Evolutionary conservation across 176 grass and related monocot genomes (phyloP).

Genomic region (Aegilops tauschii): DNA sequence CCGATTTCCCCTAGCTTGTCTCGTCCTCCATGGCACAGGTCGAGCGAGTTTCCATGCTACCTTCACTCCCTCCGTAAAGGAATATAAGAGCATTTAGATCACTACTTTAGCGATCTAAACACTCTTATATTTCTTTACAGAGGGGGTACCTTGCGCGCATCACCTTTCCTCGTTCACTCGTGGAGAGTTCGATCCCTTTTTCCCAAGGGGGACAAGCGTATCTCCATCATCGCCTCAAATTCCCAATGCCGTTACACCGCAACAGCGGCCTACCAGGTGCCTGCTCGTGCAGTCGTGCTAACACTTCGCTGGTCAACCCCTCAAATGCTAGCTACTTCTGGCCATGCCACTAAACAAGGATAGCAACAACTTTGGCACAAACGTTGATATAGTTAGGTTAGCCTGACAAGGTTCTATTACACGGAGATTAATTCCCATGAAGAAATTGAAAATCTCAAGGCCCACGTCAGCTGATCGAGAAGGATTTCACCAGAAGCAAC

Average conservation of each 20-base stretch:
- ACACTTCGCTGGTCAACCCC: slow-evolving; percentile 17
- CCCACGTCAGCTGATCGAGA: background rate
- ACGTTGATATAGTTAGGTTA: too few relatives aligned
- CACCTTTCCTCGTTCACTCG: too few relatives aligned
- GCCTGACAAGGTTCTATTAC: too few relatives aligned
- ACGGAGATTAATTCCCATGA: background rate
- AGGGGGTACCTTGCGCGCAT: too few relatives aligned
- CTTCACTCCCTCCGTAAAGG: too few relatives aligned
- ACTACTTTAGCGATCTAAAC: too few relatives aligned
- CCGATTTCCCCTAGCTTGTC: background rate
- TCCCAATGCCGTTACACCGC: background rate
- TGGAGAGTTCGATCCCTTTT: background rate
- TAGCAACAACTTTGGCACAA: too few relatives aligned
- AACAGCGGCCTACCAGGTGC: background rate
- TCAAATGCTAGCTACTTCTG: too few relatives aligned
- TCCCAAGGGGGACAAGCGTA: background rate
- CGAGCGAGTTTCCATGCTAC: slow-evolving; percentile 10
- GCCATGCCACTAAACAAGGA: too few relatives aligned
- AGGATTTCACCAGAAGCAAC: slow-evolving; percentile 33
- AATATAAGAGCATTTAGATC: too few relatives aligned
- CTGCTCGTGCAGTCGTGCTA: slow-evolving; percentile 3
- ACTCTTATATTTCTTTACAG: too few relatives aligned
- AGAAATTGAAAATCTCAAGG: background rate
- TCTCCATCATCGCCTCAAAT: background rate
- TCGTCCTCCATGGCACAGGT: background rate